Evolutionary conservation across 2,329 filamentous ascomycete species (phyloP), one percentile per base, ranked within the genome.

Genomic region (Penicillium vulpinum): DNA sequence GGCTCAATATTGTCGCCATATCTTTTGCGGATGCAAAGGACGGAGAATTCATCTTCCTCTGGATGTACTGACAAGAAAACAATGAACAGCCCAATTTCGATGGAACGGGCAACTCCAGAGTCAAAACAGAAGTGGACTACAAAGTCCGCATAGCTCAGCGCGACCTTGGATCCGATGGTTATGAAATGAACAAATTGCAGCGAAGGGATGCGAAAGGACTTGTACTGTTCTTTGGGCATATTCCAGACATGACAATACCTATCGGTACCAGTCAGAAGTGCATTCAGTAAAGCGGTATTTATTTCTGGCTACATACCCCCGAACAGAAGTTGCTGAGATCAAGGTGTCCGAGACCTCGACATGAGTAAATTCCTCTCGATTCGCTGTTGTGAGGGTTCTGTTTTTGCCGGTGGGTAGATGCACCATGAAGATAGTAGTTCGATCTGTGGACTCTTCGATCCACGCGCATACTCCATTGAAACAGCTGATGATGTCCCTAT

Each of bases 241-340:
- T 69, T 58, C 70, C 71, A 74, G n/a, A 68, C 63, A 57, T 72
- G 62, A 40, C 71, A 74, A 29, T 66, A 64, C 28, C 70, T 73
- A 33, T 21, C 29, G 3, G 33, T 11, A 33, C 28, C 11, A 38
- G 18, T 39, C 18, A 48, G 35, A 33, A 22, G 28, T 33, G 10
- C 24, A 33, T 51, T 11, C 53, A 24, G 6, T 7, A 47, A 5
- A 22, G 5, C 8, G 24, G 11, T 11, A n/a, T 11, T 35, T n/a
- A 8, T n/a, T 33, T n/a, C 24, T 11, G 24, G 21, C 18, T n/a
- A 51, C 43, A 28, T 45, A 51, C 15, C 44, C 56, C 21, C 43
- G 51, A 6, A 36, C 35, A 15, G 60, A 57, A 6, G 59, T 33
- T 3, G 52, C 60, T 1, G 57, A 57, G 24, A 66, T 16, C 9